Base-by-base conservation (phyloP, 306 rosid species). In the Sphenostylis stenocarpa region DNA sequence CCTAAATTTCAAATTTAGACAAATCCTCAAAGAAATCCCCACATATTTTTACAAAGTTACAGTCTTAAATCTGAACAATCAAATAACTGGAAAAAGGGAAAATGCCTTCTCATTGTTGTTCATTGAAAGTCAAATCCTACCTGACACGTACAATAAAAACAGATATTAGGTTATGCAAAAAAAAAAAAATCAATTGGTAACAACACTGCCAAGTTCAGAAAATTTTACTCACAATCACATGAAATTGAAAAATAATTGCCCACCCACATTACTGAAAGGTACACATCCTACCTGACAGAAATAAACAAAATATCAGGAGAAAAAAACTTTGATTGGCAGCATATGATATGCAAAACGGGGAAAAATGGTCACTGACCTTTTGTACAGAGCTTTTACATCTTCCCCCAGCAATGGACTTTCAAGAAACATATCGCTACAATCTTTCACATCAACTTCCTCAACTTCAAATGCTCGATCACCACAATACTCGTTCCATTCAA, bases 401-500 rank as follows among this genome's bases (percentile, higher is more conserved):
- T 86, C 92, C 29, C 86, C 73, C 38, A 95, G 66, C 51, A 34
- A 20, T 2, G 85, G 81, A 78, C 88, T 85, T 62, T 89, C 96
- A 21, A 95, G 82, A 82, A 95, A 95, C 28, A 20, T 12, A 85
- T 95, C 98, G 20, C 81, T 92, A 34, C 97, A 89, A 6, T 88
- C 87, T 43, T 87, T 82, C 20, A 85, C 88, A 17, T 68, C 82
- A 26, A 90, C 88, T 1, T 89, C 85, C 73, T 83, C 84, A 31
- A 89, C 86, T 66, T 83, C 84, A 60, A 90, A 88, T 67, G 91
- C 85, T 0, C 65, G 78, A 49, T 84, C 85, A 41, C 97, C 97
- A 23, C 91, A 90, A 34, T 86, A 86, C 70, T 95, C 91, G 0
- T 92, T 92, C 98, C 97, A 95, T 73, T 95, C 98, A 64, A 95